These are phyloP conservation scores for Zarea fungicola DNA, from an alignment of 2,329 filamentous ascomycete species.

Conservation along the genomic window DNA sequence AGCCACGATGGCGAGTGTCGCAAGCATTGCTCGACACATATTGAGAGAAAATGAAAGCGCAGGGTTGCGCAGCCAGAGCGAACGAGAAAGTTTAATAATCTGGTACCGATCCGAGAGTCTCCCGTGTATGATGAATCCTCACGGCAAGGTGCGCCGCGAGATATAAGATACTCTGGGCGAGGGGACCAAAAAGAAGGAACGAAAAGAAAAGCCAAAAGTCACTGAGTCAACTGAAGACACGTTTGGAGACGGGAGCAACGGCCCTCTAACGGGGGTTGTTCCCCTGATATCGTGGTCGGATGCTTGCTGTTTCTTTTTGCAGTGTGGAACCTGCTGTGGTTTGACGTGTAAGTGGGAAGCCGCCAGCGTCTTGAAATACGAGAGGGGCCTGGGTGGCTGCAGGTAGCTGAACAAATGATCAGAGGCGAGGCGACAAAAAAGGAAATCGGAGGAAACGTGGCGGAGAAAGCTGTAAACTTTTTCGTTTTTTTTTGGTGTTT, in stretches of 20 bases:
- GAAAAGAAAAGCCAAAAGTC: too few relatives aligned
- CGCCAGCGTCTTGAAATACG: neutral
- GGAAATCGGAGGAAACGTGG: neutral
- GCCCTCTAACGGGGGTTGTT: neutral
- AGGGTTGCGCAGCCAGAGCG: neutral
- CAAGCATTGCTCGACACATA: slow-evolving; percentile 6
- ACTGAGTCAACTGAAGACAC: neutral
- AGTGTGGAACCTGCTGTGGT: slow-evolving; percentile 3
- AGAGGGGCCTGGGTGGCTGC: slow-evolving; percentile 2
- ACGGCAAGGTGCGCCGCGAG: slow-evolving; percentile 11
- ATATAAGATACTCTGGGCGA: neutral
- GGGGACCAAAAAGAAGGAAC: neutral
- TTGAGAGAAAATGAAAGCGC: neutral
- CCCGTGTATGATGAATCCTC: neutral
- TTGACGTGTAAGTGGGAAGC: slow-evolving; percentile 9
- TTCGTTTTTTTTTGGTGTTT: slow-evolving; percentile 1
- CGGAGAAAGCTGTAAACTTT: neutral
- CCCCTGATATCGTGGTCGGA: slow-evolving; percentile 8
- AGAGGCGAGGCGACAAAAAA: neutral
- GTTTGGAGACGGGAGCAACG: neutral
- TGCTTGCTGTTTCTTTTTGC: slow-evolving; percentile 10
- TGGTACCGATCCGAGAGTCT: neutral
- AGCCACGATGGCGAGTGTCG: neutral
- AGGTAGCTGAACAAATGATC: slow-evolving; percentile 1
- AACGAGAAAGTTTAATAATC: neutral